These are phyloP conservation scores for Ceratocystis lukuohia DNA, from an alignment of 2,329 filamentous ascomycete species.

Conservation along the genomic window DNA sequence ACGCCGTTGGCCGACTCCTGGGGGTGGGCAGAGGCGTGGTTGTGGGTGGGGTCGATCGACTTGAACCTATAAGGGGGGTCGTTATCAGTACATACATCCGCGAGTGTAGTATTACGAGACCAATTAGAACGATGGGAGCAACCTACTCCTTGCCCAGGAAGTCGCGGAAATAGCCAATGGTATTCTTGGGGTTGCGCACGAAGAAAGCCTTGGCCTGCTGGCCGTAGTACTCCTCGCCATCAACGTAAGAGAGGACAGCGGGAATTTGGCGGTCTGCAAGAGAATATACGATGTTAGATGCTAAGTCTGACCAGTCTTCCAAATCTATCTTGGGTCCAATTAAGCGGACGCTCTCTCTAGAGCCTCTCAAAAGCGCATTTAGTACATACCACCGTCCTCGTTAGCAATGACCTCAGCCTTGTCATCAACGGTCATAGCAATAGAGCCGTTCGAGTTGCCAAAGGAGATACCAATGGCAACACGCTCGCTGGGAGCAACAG, in stretches of 20 bases:
- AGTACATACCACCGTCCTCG: constrained; percentile 77
- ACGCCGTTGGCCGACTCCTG: constrained; percentile 58
- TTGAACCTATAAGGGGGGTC: constrained; percentile 44
- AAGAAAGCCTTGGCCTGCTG: constrained; percentile 90
- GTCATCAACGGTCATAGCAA: constrained; percentile 84
- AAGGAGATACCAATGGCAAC: constrained; percentile 89
- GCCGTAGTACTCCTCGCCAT: constrained; percentile 93
- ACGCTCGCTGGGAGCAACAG: constrained; percentile 42
- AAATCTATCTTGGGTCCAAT: not conserved
- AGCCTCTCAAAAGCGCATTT: not conserved
- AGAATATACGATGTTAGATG: too few species aligned
- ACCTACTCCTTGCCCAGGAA: constrained; percentile 84
- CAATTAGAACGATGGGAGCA: not conserved
- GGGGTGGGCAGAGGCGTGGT: constrained; percentile 86
- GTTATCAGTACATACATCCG: not conserved
- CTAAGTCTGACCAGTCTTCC: not conserved
- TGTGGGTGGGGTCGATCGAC: constrained; percentile 89
- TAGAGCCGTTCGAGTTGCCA: constrained; percentile 96
- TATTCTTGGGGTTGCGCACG: constrained; percentile 84
- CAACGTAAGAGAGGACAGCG: constrained; percentile 82
- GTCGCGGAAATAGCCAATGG: constrained; percentile 89
- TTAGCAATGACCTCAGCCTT: constrained; percentile 97
- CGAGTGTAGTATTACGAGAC: not conserved
- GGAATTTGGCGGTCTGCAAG: constrained; percentile 83
- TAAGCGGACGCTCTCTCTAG: not conserved